phyloP scores from a whole-genome alignment of 768 basidiomycete genomes.

The Phaeotremella fagi region DNA sequence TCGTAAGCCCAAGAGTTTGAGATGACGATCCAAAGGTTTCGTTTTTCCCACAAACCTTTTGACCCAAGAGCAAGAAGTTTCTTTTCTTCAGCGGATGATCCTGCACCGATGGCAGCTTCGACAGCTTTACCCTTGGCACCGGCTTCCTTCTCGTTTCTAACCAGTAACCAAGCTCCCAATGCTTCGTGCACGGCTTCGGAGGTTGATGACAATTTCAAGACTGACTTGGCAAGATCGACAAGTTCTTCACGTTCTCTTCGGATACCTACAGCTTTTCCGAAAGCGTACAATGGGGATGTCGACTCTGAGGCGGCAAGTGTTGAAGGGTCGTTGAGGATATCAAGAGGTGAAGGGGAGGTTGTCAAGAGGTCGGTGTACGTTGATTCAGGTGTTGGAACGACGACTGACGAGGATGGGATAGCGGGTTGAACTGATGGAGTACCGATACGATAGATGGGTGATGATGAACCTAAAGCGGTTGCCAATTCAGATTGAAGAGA shows the following conservation, averaged over 20 bases:
- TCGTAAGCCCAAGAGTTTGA: constrained; percentile 99
- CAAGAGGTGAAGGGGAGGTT: constrained; percentile 66
- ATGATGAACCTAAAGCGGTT: constrained; percentile 44
- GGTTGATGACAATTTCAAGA: constrained; percentile 55
- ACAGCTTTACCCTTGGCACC: constrained; percentile 60
- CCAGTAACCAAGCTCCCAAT: constrained; percentile 72
- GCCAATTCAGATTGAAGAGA: constrained; percentile 38
- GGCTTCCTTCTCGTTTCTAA: constrained; percentile 60
- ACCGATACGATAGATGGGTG: constrained; percentile 50
- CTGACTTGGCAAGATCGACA: constrained; percentile 59
- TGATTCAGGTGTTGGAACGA: constrained; percentile 79
- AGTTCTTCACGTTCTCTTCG: constrained; percentile 70
- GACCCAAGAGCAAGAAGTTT: constrained; percentile 60
- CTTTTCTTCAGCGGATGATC: constrained; percentile 51
- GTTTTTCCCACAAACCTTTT: constrained; percentile 60
- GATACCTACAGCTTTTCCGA: constrained; percentile 82
- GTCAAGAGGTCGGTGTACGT: constrained; percentile 85
- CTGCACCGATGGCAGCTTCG: constrained; percentile 54
- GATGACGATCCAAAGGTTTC: constrained; percentile 92
- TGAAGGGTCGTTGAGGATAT: constrained; percentile 77
- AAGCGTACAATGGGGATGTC: constrained; percentile 89
- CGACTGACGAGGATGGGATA: constrained; percentile 29
- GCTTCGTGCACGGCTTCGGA: constrained; percentile 60
- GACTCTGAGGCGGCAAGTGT: constrained; percentile 66
- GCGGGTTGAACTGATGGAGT: constrained; percentile 17